Conservation (phyloP, 331 rosid genomes). For the Rosa hybrid region DNA sequence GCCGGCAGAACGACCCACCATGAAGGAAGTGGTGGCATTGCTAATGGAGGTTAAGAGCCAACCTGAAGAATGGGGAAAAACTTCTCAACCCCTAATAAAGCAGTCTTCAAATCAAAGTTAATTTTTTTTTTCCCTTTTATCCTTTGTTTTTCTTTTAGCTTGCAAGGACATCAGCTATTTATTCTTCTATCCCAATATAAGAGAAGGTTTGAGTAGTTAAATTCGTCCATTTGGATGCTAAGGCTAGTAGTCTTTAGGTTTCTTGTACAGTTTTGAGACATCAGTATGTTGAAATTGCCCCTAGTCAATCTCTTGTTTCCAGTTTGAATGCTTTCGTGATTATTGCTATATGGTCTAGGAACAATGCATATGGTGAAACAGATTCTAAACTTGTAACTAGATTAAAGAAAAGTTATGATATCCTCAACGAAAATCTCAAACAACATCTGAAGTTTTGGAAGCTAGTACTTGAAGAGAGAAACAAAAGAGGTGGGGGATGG, state of each 20-base stretch:
- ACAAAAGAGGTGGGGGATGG: background rate
- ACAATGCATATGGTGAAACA: background rate
- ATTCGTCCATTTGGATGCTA: background rate
- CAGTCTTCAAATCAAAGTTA: conserved; percentile 67
- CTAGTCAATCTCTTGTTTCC: conserved; percentile 7
- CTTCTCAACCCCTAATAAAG: conserved; percentile 88
- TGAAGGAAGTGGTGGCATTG: conserved; percentile 92
- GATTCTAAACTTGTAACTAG: background rate
- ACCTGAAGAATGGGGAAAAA: conserved; percentile 78
- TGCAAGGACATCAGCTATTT: conserved; percentile 38
- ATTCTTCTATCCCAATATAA: conserved; percentile 36
- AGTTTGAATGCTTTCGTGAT: background rate
- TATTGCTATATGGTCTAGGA: background rate
- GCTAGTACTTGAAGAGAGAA: conserved; percentile 15
- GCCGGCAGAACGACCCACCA: conserved; percentile 72
- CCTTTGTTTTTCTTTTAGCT: conserved; percentile 14
- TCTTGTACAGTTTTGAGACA: conserved; percentile 65
- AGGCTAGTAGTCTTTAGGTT: conserved; percentile 11
- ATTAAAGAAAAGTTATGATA: background rate
- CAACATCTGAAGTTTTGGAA: background rate
- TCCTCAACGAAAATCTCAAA: background rate
- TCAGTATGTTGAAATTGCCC: conserved; percentile 32
- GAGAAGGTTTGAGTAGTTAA: conserved; percentile 28
- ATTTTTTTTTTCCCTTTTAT: background rate
- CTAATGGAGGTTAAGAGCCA: conserved; percentile 83